Conservation (phyloP, 495 filamentous ascomycete species). For the Glonium stellatum region DNA sequence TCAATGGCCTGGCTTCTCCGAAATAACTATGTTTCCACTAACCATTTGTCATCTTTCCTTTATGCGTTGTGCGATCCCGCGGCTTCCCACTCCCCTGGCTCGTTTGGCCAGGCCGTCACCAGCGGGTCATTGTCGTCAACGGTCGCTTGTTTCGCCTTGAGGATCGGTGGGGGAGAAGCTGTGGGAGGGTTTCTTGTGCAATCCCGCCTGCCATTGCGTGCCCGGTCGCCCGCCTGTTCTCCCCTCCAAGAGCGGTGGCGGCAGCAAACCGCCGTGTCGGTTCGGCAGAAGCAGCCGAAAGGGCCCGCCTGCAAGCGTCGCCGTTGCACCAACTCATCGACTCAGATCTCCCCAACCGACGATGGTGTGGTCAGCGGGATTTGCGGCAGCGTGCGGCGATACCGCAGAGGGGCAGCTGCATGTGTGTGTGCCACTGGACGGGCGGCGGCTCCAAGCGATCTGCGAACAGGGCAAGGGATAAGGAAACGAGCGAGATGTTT, state of each 20-base stretch:
- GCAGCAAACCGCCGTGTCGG: slow-evolving; percentile 3
- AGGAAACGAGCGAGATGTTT: slow-evolving; percentile 6
- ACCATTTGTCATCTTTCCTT: background rate
- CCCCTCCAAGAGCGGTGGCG: background rate
- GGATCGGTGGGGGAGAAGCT: background rate
- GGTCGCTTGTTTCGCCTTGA: background rate
- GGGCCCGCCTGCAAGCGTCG: slow-evolving; percentile 6
- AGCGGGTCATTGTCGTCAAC: background rate
- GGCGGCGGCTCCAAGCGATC: slow-evolving; percentile 14
- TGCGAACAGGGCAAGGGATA: slow-evolving; percentile 18
- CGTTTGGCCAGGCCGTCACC: background rate
- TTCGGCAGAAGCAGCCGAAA: slow-evolving; percentile 19
- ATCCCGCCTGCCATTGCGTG: background rate
- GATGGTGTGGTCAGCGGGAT: background rate
- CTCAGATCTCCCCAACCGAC: background rate
- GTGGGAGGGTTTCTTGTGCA: background rate
- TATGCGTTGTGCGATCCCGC: slow-evolving; percentile 1
- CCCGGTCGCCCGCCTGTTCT: background rate
- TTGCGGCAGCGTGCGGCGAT: slow-evolving; percentile 2
- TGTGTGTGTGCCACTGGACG: slow-evolving; percentile 12
- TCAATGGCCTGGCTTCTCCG: background rate
- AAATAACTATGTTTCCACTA: background rate
- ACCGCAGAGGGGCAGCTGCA: slow-evolving; percentile 19
- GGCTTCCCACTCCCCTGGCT: background rate
- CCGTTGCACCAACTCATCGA: slow-evolving; percentile 10